Base-by-base conservation (phyloP, 352 stramenopile genomes). In the Aphanomyces astaci region DNA sequence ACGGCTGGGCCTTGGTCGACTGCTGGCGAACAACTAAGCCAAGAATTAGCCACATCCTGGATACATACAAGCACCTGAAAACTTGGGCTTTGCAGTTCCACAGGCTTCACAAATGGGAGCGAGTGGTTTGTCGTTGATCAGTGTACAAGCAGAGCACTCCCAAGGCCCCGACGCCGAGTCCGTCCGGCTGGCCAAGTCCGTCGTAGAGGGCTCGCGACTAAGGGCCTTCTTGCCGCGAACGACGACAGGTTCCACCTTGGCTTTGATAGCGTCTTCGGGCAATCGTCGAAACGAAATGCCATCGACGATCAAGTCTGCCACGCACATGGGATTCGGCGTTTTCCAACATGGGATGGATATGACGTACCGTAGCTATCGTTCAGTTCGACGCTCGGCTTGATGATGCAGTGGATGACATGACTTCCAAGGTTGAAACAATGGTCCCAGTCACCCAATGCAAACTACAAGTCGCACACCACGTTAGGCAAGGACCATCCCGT, bases 291-390 rank as follows among this genome's bases (percentile, higher is more conserved):
- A 92, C 9, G 84, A 92, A 36, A 90, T 78, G 24, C 78, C 77
- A 36, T 92, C 84, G 36, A 92, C 84, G 72, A 90, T 90, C 63
- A 92, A 73, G 62, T 92, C 84, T 92, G 63, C 0, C 49, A 2
- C 54, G 24, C 3, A 43, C 30, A 30, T 39, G 11, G 45, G n/a
- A n/a, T n/a, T 19, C 40, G 39, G 28, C 10, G 9, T 27, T 30
- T 1, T 15, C 10, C 27, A n/a, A 33, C 32, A 57, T 31, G 4
- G 25, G 76, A 15, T 43, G 36, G 15, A 43, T 43, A 7, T 43
- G 15, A 43, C 36, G 55, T 76, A 92, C 84, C 84, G 78, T 92
- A 92, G 81, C 88, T 92, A 56, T 92, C 84, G 67, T 92, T 92
- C 71, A 92, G 82, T 52, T 92, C 84, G 15, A 90, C 80, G 0